Conservation (phyloP, 345 rosid species). For the Camelina neglecta region DNA sequence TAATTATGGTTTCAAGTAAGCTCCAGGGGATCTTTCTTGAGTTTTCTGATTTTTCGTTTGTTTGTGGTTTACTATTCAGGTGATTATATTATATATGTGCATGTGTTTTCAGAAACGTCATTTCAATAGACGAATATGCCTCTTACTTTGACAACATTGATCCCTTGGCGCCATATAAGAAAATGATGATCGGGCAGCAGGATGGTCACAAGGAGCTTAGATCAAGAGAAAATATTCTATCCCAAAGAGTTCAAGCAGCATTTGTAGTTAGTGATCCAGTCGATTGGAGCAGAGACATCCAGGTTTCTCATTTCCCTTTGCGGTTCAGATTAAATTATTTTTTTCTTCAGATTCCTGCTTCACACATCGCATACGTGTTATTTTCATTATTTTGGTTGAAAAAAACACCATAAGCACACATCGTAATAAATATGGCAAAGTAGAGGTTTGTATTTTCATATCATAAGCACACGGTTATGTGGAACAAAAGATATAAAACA, state of each 20-base stretch:
- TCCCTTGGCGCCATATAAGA: slow-evolving; percentile 77
- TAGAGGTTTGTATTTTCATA: background rate
- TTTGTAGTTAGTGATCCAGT: slow-evolving; percentile 88
- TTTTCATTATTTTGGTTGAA: background rate
- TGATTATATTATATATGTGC: slow-evolving; percentile 26
- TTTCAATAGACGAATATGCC: slow-evolving; percentile 81
- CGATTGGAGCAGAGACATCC: slow-evolving; percentile 94
- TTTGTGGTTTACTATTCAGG: background rate
- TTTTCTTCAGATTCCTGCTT: background rate
- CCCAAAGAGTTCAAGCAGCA: slow-evolving; percentile 78
- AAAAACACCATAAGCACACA: background rate
- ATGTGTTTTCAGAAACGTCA: slow-evolving; percentile 68
- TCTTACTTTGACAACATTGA: slow-evolving; percentile 78
- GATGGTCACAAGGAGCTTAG: slow-evolving; percentile 39
- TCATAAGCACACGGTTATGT: background rate
- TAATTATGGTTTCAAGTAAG: slow-evolving; percentile 84
- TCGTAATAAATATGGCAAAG: background rate
- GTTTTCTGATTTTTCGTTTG: slow-evolving; percentile 5
- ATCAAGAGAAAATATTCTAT: slow-evolving; percentile 40
- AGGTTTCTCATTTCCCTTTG: slow-evolving; percentile 50
- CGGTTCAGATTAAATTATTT: background rate
- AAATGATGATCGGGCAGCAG: slow-evolving; percentile 51
- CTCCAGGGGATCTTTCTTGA: slow-evolving; percentile 23
- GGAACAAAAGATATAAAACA: background rate
- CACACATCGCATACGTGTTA: background rate